Base-by-base conservation (phyloP, 2,329 filamentous ascomycete genomes). In the Pseudopithomyces maydicus region DNA sequence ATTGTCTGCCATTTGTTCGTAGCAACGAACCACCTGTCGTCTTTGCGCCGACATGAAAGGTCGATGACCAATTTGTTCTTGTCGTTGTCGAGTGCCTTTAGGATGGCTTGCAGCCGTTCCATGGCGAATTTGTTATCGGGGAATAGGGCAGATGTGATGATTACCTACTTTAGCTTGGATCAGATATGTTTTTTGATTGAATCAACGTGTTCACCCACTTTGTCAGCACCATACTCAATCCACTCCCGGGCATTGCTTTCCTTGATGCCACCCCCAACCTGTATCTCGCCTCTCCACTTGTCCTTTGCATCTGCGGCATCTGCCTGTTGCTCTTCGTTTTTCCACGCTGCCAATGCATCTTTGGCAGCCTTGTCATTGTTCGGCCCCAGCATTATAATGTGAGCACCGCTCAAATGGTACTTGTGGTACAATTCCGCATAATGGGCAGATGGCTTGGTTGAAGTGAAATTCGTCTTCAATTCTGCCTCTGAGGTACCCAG, bases 1-100 rank as follows among this genome's bases (percentile, higher is more conserved):
- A 98, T 89, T 1, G 92, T 97, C 82, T 98, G 95, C 95, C 95
- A 99, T 76, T 96, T 96, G 77, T 99, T 91, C 89, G 96, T 99
- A 54, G 95, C 94, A n/a, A 99, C 95, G 69, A 90, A 92, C 95
- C 95, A 99, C 38, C 81, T 88, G 54, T 88, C 82, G 36, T 84
- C 90, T 58, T 88, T 88, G 56, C 88, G 84, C 50, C 95, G 87
- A 74, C 95, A 99, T 77, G 92, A 97, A 22, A 99, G 84, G 73
- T 99, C 95, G 73, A 99, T 93, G 64, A 99, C 94, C 47, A 99
- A 86, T 77, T 91, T 95, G 47, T 82, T 79, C 73, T 83, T 91
- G 73, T 96, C 89, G 52, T 88, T 88, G 23, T 82, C 89, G 5
- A 99, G 83, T 1, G 88, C 85, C 22, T 81, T 75, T 1, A 98